Evolutionary conservation across 169 alveolate genomes (phyloP), one percentile per base, ranked within the genome.

Genomic region (Babesia ovis): DNA sequence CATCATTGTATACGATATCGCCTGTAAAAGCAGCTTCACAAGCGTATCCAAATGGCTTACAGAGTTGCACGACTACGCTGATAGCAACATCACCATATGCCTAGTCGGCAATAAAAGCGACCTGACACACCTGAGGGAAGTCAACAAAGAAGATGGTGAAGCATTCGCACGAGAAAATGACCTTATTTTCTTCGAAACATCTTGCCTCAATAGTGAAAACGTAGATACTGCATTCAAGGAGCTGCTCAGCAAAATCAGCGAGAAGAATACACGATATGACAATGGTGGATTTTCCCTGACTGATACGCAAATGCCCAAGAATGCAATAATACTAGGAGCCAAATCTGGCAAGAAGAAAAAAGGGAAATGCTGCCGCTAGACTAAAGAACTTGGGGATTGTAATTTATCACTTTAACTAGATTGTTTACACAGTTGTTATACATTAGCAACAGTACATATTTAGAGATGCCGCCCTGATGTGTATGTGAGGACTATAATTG

Each of bases 101-200:
- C 90, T 98, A 45, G 98, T 97, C 51, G 99, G 99, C 14, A 98
- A 98, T 89, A 98, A 98, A 86, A 88, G 94, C 50, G 99, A 98
- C 85, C 92, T 97, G 95, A 91, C 83, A 37, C 82, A 90, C 75
- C 68, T 89, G 39, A 73, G 96, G 51, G 96, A 91, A 75, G 97
- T 97, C 12, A 85, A 93, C 50, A 89, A 85, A 58, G 98, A 95
- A 75, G 99, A 96, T 45, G 99, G 97, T 1, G 86, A 91, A 43
- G 85, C 90, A 57, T 95, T 89, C 77, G 97, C 98, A 4, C 92
- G 89, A 72, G 88, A 92, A 57, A 95, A 96, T 75, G 93, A 93
- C 41, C 85, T 97, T 31, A 93, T 95, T 16, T 96, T 93, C 80
- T 93, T 98, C 39, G 99, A 98, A 85, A 95, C 99, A 23, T 94